phyloP scores from a whole-genome alignment of 2,329 filamentous ascomycete genomes.

The Hypoxylon sp. region DNA sequence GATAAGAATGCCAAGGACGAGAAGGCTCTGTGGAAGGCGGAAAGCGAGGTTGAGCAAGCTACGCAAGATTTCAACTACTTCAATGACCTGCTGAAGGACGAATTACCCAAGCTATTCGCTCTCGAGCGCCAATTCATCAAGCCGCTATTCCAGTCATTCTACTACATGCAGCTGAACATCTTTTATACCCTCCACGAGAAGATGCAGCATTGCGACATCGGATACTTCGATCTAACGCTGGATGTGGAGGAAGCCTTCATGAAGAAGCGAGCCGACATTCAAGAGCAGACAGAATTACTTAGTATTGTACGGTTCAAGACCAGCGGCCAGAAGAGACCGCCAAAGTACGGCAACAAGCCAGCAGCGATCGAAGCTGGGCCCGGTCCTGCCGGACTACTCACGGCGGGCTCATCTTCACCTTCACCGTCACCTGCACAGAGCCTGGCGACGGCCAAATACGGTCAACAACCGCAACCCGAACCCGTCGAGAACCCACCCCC shows the following conservation, averaged over 20 bases:
- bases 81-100: slow-evolving; percentile 95
- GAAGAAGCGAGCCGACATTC: slow-evolving; percentile 86
- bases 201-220: slow-evolving; percentile 97
- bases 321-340: slow-evolving; percentile 72
- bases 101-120: slow-evolving; percentile 88
- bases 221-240: slow-evolving; percentile 91
- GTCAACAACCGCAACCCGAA: slow-evolving; percentile 51
- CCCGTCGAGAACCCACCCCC: slow-evolving; percentile 70
- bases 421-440: slow-evolving; percentile 45
- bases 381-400: slow-evolving; percentile 55
- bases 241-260: slow-evolving; percentile 93
- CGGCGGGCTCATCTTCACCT: slow-evolving; percentile 53
- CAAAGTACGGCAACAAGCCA: slow-evolving; percentile 65
- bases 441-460: slow-evolving; percentile 42
- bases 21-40: slow-evolving; percentile 94
- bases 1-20: slow-evolving; percentile 96
- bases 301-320: slow-evolving; percentile 92
- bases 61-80: slow-evolving; percentile 98
- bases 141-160: slow-evolving; percentile 97
- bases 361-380: slow-evolving; percentile 45
- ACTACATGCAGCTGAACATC: slow-evolving; percentile 99
- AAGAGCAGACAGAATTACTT: slow-evolving; percentile 83
- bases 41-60: slow-evolving; percentile 87
- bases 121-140: slow-evolving; percentile 95
- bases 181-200: slow-evolving; percentile 98